Evolutionary conservation across 352 stramenopile species (phyloP), one percentile per base, ranked within the genome.

Genomic region (Globisporangium irregulare): DNA sequence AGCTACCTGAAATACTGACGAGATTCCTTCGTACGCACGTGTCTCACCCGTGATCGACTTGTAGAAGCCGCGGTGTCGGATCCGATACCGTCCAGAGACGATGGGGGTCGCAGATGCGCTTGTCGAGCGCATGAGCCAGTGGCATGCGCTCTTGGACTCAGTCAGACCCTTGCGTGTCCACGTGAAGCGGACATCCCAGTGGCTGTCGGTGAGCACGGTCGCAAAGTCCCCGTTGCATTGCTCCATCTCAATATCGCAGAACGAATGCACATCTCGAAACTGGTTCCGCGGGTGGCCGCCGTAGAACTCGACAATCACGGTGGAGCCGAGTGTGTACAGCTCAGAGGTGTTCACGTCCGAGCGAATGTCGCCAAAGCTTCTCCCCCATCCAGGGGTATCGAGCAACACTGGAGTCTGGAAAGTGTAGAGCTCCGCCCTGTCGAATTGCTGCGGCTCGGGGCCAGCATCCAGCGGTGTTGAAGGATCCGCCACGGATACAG

Each of bases 171-270:
- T 61, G 55, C 70, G 70, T 18, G 18, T 46, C 78, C 77, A 87
- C 22, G 67, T 32, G 62, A 75, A 85, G 14, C 79, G 77, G 12
- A 85, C 27, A 27, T 85, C 78, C 79, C 79, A 88, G 59, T 87
- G 73, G 1, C 68, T 69, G 63, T 90, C 81, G 0, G 73, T 84
- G 69, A 86, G 59, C 29, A 81, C 25, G 20, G 66, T 80, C 43
- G 50, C 63, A 59, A 68, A 89, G 15, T n/a, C 55, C 20, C 66
- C n/a, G 7, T 27, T 70, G 24, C 58, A 1, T 32, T 57, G 12
- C 4, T 78, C 54, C 46, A 70, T 72, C 54, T 88, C 66, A 12
- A 89, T 73, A 32, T 85, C 77, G 25, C 77, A 85, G 67, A 87
- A 89, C 48, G 62, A 67, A 25, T 46, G 46, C 10, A 60, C 34